Evolutionary conservation across 305 asterid species (phyloP), one percentile per base, ranked within the genome.

Genomic region (Plantago coronopus): DNA sequence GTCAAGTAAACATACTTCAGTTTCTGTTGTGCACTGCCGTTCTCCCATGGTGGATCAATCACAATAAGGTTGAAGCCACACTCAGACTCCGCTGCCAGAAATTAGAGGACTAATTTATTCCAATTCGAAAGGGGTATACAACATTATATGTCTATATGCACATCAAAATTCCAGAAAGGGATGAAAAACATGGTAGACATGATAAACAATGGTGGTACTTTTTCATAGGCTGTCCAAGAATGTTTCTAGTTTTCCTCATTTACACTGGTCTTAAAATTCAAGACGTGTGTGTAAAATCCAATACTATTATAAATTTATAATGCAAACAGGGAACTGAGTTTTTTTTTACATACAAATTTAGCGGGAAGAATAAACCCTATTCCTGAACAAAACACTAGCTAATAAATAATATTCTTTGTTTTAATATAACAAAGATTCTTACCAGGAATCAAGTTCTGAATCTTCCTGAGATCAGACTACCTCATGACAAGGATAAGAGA

Each of bases 11-110:
- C 83, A 27, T 80, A 88, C 98, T 79, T 91, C 59, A 55, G 74
- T 83, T 91, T 91, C 83, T 88, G 98, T 67, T 59, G 87, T 19
- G 95, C 98, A 61, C 96, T 88, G 78, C 96, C 71, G 64, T 91
- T 91, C 74, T 91, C 98, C 98, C 98, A 91, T 25, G 98, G 98
- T 51, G 96, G 98, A 69, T 91, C 98, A 34, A 88, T 78, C 77
- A 88, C 76, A 67, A 91, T 84, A 57, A 91, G 83, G 75, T 86
- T 91, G 80, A 86, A 91, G 66, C 98, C 95, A 34, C 69, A 5
- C 40, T 81, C 87, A 54, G 93, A 72, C 56, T 83, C 80, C 73
- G 81, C 95, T 91, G 91, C 78, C 67, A 74, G 27, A 58, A 72
- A 65, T 51, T 48, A 70, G 49, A 64, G 62, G 54, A 42, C 45